These are phyloP conservation scores for Scenedesmus sp. DNA, from an alignment of 163 green algal species.

Conservation along the genomic window DNA sequence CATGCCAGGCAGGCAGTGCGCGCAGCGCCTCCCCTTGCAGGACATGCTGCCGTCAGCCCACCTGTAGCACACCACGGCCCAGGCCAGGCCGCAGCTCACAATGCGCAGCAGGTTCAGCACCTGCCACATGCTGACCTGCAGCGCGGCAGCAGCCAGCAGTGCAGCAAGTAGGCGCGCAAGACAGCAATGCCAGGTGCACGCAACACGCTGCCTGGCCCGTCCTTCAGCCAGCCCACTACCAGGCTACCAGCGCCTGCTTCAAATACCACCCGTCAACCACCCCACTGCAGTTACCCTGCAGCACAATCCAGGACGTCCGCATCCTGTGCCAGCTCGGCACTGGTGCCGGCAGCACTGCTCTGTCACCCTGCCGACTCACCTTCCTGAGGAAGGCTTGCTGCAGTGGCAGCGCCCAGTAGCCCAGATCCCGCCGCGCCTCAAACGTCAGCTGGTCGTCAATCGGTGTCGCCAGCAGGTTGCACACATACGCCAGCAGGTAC, in stretches of 20 bases:
- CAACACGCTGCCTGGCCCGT: no score
- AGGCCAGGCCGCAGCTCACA: conserved; percentile 8
- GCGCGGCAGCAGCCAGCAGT: not conserved
- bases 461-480: conserved; percentile 51
- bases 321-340: no score
- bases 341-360: not conserved
- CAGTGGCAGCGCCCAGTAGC: conserved; percentile 23
- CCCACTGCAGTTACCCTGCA: no score
- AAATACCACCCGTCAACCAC: no score
- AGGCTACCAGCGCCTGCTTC: no score
- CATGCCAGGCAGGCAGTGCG: no score
- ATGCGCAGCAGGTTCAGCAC: conserved; percentile 49
- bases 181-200: not conserved
- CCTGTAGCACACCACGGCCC: conserved; percentile 54
- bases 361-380: not conserved
- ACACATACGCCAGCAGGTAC: conserved; percentile 44
- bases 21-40: no score
- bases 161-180: not conserved
- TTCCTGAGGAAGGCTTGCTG: conserved; percentile 15
- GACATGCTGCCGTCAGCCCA: not conserved
- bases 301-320: no score
- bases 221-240: no score
- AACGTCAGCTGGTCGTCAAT: conserved; percentile 55
- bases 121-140: conserved; percentile 48
- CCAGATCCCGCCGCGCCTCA: not conserved